A percentile compares a stretch with the other conserved stretches of the same genome.
These are phyloP conservation scores for Eremomyces bilateralis DNA, from an alignment of 495 filamentous ascomycete genomes.

Conservation along the genomic window DNA sequence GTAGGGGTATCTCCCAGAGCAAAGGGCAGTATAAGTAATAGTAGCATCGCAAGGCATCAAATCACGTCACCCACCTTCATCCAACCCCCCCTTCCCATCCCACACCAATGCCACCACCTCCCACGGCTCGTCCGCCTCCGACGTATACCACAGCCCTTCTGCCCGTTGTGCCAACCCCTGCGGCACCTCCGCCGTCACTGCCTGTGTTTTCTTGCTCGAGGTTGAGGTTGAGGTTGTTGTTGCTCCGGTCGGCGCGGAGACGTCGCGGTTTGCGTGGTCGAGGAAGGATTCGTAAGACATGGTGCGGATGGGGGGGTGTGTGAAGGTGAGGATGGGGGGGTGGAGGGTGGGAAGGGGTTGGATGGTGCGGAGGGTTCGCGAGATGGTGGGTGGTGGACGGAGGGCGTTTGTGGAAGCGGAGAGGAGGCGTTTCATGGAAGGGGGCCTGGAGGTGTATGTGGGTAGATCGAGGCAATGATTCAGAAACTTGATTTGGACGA, in stretches of 20 bases:
- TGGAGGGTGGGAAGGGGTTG: slow-evolving; percentile 10
- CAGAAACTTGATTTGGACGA: no score
- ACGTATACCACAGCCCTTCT: slow-evolving; percentile 47
- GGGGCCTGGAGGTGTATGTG: no score
- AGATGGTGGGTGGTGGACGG: no score
- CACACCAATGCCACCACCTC: slow-evolving; percentile 47
- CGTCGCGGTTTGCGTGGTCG: slow-evolving; percentile 58
- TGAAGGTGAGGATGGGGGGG: background rate
- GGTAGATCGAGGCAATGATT: no score
- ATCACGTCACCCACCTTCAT: slow-evolving; percentile 11
- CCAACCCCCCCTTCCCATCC: slow-evolving; percentile 22
- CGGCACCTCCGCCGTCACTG: slow-evolving; percentile 34
- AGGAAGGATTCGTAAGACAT: slow-evolving; percentile 71
- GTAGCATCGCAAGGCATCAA: background rate
- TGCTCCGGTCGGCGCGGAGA: slow-evolving; percentile 18
- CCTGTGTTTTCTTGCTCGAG: slow-evolving; percentile 15
- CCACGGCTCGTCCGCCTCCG: slow-evolving; percentile 71
- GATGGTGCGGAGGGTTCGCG: background rate
- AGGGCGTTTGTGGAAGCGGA: no score
- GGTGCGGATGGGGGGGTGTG: slow-evolving; percentile 7
- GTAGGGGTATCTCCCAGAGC: background rate
- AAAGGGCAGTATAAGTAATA: background rate
- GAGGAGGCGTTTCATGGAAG: no score
- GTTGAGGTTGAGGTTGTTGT: slow-evolving; percentile 12
- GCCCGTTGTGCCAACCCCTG: slow-evolving; percentile 32